Evolutionary conservation across 176 grass and related monocot species (phyloP), one percentile per base, ranked within the genome.

Genomic region (Aegilops tauschii): DNA sequence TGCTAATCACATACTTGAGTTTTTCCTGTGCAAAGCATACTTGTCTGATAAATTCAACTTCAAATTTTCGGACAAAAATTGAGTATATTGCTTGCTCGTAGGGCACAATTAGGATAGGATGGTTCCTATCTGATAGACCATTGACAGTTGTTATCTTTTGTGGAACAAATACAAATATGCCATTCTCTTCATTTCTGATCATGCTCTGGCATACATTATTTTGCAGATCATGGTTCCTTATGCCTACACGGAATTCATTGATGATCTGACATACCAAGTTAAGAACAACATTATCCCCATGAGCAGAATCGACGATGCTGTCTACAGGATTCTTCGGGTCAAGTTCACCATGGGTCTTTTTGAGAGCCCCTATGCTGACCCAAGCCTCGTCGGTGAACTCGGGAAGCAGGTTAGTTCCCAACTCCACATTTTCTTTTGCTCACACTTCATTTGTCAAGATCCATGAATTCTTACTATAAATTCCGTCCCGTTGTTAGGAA

Each of bases 281-380:
- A 44, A 96, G 45, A 93, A 80, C 61, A 91, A 89, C 42, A 23
- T 89, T 58, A 96, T 96, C 67, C 91, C 91, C 39, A 93, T 93
- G 84, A 96, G 91, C 91, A 92, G 94, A 83, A 96, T 96, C 4
- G 49, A 96, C 18, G 94, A 93, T 20, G 94, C 94, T 12, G 89
- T 91, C 1, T 91, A 83, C 11, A 89, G 94, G 82, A 96, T 96
- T 23, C 94, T 96, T 35, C 73, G 94, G 4, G 94, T 96, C 27
- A 96, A 96, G 80, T 93, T 96, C 84, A 87, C 84, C n/a, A 91
- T 96, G 94, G 94, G 94, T 72, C 89, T 96, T 0, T 96, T 96
- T 56, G 94, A 96, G 84, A 91, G 37, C 34, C 89, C 94, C 42
- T 93, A 80, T 21, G 77, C 94, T 2, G 94, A 96, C 67, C 1